A percentile compares a stretch with the other conserved stretches of the same genome.
These are phyloP conservation scores for Oryza brachyantha DNA, from an alignment of 176 grass and related monocot genomes.

Conservation along the genomic window DNA sequence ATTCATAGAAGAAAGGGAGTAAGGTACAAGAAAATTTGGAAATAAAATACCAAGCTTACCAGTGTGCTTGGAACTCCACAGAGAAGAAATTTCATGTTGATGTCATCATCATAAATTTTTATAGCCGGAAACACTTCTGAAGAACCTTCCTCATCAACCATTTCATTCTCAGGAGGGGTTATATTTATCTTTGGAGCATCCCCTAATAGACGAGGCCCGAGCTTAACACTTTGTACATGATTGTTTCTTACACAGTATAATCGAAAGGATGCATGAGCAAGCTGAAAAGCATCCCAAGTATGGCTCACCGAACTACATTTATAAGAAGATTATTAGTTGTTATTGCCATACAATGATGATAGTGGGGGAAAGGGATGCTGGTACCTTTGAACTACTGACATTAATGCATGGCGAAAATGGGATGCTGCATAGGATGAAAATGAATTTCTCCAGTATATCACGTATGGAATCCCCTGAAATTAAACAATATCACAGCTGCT, in stretches of 20 bases:
- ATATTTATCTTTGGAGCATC: conserved; percentile 95
- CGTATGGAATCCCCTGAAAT: conserved; percentile 91
- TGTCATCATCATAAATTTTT: conserved; percentile 81
- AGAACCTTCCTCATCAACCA: conserved; percentile 54
- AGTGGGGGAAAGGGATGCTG: neutral
- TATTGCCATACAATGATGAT: neutral
- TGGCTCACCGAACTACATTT: conserved; percentile 86
- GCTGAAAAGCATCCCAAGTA: conserved; percentile 98
- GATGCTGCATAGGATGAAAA: conserved; percentile 87
- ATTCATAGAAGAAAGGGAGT: neutral
- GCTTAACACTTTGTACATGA: conserved; percentile 71
- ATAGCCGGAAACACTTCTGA: conserved; percentile 62
- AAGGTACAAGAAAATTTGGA: conserved; percentile 32
- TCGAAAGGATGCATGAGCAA: conserved; percentile 92
- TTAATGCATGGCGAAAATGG: conserved; percentile 89
- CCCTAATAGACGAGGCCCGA: conserved; percentile 79
- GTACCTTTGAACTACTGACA: conserved; percentile 96
- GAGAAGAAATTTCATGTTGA: conserved; percentile 84
- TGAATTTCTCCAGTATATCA: conserved; percentile 97
- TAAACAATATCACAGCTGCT: conserved; percentile 7
- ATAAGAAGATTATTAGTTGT: conserved; percentile 25
- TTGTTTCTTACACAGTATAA: conserved; percentile 86
- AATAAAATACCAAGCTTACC: conserved; percentile 47
- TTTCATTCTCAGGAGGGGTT: conserved; percentile 45
- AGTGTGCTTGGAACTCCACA: conserved; percentile 73